Base-by-base conservation (phyloP, 1,139 yeast genomes). In the Candida sp. region DNA sequence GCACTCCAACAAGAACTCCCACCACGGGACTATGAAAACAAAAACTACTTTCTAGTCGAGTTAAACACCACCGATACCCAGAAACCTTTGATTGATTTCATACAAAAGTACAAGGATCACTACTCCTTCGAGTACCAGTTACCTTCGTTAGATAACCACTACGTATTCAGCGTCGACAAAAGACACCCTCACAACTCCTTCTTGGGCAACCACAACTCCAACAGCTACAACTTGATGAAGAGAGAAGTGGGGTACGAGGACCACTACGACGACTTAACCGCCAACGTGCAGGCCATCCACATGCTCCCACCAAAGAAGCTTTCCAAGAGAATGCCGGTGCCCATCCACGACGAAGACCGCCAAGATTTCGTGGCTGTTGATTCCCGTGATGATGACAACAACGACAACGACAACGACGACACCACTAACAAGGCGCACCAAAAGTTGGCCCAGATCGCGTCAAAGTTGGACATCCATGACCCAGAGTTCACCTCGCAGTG, bases 401-500 rank as follows among this genome's bases (percentile, higher is more conserved):
- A 33, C 22, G 3, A 34, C 12, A 27, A 23, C 25, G 12, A 33
- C 22, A 30, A 31, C 25, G 39, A 26, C n/a, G 31, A 26, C n/a
- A 27, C 42, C 11, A 37, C 45, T 3, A 54, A 54, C 27, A 32
- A 45, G 32, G 56, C 56, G 3, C 52, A 49, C 30, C 48, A 51
- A 34, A 53, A 47, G 35, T 46, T 55, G 9, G 50, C 49, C 32
- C 73, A 75, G 12, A 84, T 82, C 0, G 73, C 78, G 53, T 75
- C 81, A n/a, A 72, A 77, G 52, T 79, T 92, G 51, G 73, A 69
- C 8, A 94, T 94, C 49, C 66, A 78, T 25, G 99, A 94, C 69
- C 99, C 99, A 0, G 72, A 80, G 12, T 94, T 96, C 63, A 66
- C 71, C 7, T 77, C 81, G 43, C 99, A 96, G 69, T 96, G 99